These are phyloP conservation scores for Podosphaera leucotricha DNA, from an alignment of 2,329 filamentous ascomycete genomes.

Conservation along the genomic window DNA sequence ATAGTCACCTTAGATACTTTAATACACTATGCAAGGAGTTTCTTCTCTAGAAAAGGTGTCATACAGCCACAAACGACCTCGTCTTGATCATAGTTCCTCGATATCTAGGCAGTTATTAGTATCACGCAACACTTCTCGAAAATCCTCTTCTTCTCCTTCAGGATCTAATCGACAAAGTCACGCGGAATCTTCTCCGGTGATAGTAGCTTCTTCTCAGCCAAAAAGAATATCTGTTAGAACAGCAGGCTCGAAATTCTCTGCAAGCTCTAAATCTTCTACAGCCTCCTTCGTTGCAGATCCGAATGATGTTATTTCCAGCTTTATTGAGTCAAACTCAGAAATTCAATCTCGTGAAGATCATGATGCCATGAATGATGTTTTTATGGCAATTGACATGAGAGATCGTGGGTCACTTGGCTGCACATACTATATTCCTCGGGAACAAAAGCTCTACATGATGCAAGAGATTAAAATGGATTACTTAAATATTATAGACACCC, in stretches of 20 bases:
- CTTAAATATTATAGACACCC: slow-evolving; percentile 41
- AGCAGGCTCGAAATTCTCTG: slow-evolving; percentile 2
- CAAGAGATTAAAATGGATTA: slow-evolving; percentile 50
- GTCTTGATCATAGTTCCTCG: not conserved
- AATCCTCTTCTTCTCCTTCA: slow-evolving; percentile 6
- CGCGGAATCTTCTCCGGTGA: slow-evolving; percentile 5
- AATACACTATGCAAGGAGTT: not conserved
- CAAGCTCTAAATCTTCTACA: slow-evolving; percentile 2
- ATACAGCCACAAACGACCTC: not conserved
- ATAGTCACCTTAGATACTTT: not conserved
- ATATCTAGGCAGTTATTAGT: not conserved
- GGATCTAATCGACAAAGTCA: slow-evolving; percentile 6
- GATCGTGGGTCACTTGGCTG: slow-evolving; percentile 55
- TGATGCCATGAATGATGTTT: slow-evolving; percentile 37
- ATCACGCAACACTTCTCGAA: slow-evolving; percentile 3
- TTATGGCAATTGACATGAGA: slow-evolving; percentile 60
- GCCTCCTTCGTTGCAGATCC: slow-evolving; percentile 2
- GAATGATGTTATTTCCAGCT: slow-evolving; percentile 2
- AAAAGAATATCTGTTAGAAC: slow-evolving; percentile 7
- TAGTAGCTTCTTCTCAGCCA: slow-evolving; percentile 4
- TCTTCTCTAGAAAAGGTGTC: not conserved
- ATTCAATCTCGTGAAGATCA: slow-evolving; percentile 18
- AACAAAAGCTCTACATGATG: slow-evolving; percentile 50
- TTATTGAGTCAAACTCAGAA: slow-evolving; percentile 14
- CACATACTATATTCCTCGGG: slow-evolving; percentile 51